Evolutionary conservation across 495 filamentous ascomycete species (phyloP), one percentile per base, ranked within the genome.

Genomic region (Neurospora cerealis): DNA sequence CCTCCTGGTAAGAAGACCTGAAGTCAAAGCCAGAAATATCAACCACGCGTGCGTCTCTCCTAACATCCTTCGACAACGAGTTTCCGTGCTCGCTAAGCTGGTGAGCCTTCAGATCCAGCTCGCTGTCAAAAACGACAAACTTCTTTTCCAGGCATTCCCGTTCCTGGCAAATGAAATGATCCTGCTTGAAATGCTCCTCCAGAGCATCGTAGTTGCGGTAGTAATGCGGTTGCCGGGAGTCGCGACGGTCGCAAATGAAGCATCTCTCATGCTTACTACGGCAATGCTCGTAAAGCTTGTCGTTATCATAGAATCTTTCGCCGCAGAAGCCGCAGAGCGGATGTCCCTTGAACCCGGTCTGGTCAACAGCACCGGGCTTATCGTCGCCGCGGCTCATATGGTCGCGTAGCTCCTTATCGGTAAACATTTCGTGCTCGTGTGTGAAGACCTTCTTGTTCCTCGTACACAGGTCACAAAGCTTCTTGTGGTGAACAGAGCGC

Each of bases 361-460:
- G 96, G 77, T 97, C 93, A 17, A 91, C 85, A 0, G 94, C 91
- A 69, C 96, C 96, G 34, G 96, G 96, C 69, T 91, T 90, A 78
- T 98, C 93, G 77, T 99, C 96, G 48, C 96, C 96, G 73, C 91
- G 89, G 75, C 88, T 91, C 87, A 98, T 95, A 79, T 99, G 96
- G 75, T 89, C 93, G 70, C 90, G 89, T 46, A 98, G 83, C 76
- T 95, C 92, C 70, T 89, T 87, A n/a, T 86, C 83, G 5, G 92
- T 92, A 78, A 97, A 98, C n/a, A 99, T 86, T 32, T 93, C 93
- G 78, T 99, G 96, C 82, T 99, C 96, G 80, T 98, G 96, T 0
- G 96, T 97, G 75, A 99, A 99, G 44, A 97, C 94, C 75, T 97
- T 97, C 84, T 99, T 98, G 82, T 97, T 93, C 44, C 93, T 83